A percentile compares a stretch with the other conserved stretches of the same genome.
These are phyloP conservation scores for Phalaenopsis aphrodite DNA, from an alignment of 106 monocot genomes.

Conservation along the genomic window DNA sequence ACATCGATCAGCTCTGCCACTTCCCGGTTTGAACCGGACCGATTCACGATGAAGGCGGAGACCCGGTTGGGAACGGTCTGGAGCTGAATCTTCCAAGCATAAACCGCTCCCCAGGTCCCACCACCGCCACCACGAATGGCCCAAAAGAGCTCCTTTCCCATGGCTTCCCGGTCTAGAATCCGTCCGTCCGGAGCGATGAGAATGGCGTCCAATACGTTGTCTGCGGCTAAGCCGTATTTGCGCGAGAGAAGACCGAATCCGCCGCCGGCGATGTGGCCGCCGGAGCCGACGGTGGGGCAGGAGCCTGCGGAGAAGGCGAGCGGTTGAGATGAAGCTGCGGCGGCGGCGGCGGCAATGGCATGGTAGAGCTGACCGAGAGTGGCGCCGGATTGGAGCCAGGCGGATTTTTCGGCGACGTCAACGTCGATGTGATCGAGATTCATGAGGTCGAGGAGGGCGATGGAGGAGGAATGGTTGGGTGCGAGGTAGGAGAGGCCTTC, in stretches of 20 bases:
- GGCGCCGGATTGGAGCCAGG: slow-evolving; percentile 61
- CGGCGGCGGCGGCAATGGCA: slow-evolving; percentile 16
- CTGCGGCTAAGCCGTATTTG: slow-evolving; percentile 60
- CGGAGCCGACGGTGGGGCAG: slow-evolving; percentile 50
- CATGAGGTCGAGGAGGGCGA: slow-evolving; percentile 22
- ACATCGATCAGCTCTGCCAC: slow-evolving; percentile 33
- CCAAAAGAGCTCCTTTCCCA: slow-evolving; percentile 65
- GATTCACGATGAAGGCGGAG: slow-evolving; percentile 30
- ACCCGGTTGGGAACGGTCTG: slow-evolving; percentile 25
- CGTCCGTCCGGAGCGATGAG: slow-evolving; percentile 28
- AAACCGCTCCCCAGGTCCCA: slow-evolving; percentile 46
- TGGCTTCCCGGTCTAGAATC: slow-evolving; percentile 15
- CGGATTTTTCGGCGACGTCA: slow-evolving; percentile 14
- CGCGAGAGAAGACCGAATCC: slow-evolving; percentile 56
- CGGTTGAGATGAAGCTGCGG: neutral
- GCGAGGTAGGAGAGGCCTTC: slow-evolving; percentile 41
- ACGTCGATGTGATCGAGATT: slow-evolving; percentile 32
- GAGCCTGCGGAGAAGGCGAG: slow-evolving; percentile 51
- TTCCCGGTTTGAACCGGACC: slow-evolving; percentile 13
- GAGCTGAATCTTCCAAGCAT: slow-evolving; percentile 47
- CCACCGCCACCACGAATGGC: slow-evolving; percentile 70
- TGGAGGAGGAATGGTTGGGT: neutral
- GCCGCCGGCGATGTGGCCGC: slow-evolving; percentile 54
- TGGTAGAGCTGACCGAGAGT: slow-evolving; percentile 50
- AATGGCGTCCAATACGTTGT: slow-evolving; percentile 51